phyloP scores from a whole-genome alignment of 1,284 basidiomycete species.

The Cystobasidiaceae sp. region DNA sequence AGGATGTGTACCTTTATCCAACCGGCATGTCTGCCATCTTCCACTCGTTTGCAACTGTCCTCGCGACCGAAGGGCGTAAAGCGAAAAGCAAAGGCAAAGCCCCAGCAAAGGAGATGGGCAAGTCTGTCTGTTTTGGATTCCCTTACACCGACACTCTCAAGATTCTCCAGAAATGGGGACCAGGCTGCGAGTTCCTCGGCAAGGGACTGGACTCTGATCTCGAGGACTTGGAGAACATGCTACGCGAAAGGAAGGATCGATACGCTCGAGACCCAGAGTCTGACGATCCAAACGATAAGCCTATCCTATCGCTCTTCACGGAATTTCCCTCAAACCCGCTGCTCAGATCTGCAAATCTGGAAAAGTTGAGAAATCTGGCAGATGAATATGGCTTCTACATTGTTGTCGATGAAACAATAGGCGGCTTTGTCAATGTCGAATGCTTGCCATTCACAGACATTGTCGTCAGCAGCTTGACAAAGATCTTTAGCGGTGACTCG shows the following conservation, averaged over 20 bases:
- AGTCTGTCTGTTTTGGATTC: constrained; percentile 91
- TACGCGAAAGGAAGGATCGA: constrained; percentile 52
- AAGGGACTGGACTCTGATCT: constrained; percentile 72
- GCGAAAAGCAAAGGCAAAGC: constrained; percentile 2
- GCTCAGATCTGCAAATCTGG: constrained; percentile 73
- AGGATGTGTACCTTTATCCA: constrained; percentile 82
- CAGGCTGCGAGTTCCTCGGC: constrained; percentile 86
- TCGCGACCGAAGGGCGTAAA: constrained; percentile 35
- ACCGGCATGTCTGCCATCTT: constrained; percentile 92
- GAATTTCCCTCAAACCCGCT: constrained; percentile 95
- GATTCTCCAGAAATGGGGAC: constrained; percentile 93
- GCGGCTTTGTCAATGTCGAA: constrained; percentile 93
- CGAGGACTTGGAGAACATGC: constrained; percentile 62
- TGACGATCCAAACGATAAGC: constrained; percentile 41
- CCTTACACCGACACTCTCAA: constrained; percentile 98
- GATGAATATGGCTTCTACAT: constrained; percentile 84
- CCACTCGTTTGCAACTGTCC: constrained; percentile 68
- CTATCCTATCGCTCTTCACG: constrained; percentile 55
- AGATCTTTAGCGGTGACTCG: constrained; percentile 89
- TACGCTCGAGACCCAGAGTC: constrained; percentile 38
- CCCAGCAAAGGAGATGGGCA: constrained; percentile 52
- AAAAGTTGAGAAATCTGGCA: constrained; percentile 71
- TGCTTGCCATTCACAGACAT: constrained; percentile 85
- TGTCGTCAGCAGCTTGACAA: constrained; percentile 87
- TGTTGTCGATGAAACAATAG: constrained; percentile 91